Percentiles rank a stretch among this genome's conserved stretches.
phyloP scores from a whole-genome alignment of 192 early-diverging fungal species.

The Coemansia sp. region DNA sequence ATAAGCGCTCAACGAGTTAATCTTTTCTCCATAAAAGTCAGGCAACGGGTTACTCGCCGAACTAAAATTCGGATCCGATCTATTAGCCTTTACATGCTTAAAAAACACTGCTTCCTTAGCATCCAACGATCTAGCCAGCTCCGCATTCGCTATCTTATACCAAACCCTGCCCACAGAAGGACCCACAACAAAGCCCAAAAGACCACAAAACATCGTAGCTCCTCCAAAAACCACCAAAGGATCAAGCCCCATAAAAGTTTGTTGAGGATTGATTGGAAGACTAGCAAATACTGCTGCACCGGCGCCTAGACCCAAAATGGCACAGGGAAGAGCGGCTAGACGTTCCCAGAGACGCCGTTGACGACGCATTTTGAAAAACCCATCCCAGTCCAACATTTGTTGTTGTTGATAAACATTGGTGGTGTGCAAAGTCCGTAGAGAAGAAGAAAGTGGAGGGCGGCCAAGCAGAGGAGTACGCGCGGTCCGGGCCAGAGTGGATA shows the following conservation, averaged over 20 bases:
- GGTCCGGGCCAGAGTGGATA: not conserved
- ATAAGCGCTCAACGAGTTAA: conserved; percentile 81
- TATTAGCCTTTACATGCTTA: conserved; percentile 63
- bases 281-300: conserved; percentile 62
- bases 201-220: conserved; percentile 59
- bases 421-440: not conserved
- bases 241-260: conserved; percentile 67
- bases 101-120: conserved; percentile 62
- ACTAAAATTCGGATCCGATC: conserved; percentile 67
- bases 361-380: conserved; percentile 66
- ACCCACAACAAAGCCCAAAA: conserved; percentile 65
- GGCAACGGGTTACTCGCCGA: conserved; percentile 78
- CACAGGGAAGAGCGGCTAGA: conserved; percentile 60
- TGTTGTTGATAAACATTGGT: too few relatives aligned
- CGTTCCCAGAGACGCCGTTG: conserved; percentile 67
- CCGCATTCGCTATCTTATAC: conserved; percentile 60
- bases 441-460: not conserved
- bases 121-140: conserved; percentile 43
- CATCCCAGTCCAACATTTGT: conserved; percentile 56
- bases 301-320: conserved; percentile 48
- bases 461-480: not conserved
- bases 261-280: conserved; percentile 64
- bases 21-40: conserved; percentile 92
- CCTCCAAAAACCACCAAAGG: conserved; percentile 62
- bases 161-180: conserved; percentile 64